phyloP scores from a whole-genome alignment of 371 early-diverging fungal species.

The Mucor mucedo region DNA sequence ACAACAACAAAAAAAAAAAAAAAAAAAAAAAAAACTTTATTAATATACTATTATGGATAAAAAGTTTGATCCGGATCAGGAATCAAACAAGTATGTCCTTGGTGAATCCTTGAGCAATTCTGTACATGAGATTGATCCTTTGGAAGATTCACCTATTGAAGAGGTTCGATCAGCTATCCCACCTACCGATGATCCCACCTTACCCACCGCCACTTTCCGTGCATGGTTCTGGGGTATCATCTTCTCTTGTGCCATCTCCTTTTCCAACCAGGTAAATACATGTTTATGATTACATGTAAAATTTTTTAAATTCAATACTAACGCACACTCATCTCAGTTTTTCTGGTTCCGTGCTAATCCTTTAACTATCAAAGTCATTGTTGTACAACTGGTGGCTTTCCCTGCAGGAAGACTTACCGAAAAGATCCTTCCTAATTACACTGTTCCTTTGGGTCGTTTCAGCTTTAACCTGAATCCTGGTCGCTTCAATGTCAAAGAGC shows the following conservation, averaged over 20 bases:
- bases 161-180: constrained; percentile 71
- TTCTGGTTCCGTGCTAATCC: constrained; percentile 79
- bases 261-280: constrained; percentile 65
- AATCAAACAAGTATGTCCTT: neutral
- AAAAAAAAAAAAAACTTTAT: neutral
- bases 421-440: constrained; percentile 55
- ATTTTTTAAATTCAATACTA: neutral
- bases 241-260: constrained; percentile 65
- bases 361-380: constrained; percentile 62
- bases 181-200: constrained; percentile 65
- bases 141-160: constrained; percentile 74
- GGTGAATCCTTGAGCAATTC: constrained; percentile 7
- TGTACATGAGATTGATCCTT: constrained; percentile 15
- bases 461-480: constrained; percentile 70
- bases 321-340: constrained; percentile 34
- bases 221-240: constrained; percentile 75
- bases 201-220: constrained; percentile 80
- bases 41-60: constrained; percentile 12
- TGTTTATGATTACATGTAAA: neutral
- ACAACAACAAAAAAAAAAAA: neutral
- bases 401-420: constrained; percentile 69
- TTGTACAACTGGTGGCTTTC: constrained; percentile 73
- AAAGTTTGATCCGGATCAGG: constrained; percentile 6
- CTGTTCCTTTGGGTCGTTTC: constrained; percentile 28
- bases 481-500: constrained; percentile 80